A percentile compares a stretch with the other conserved stretches of the same genome.
Conservation (phyloP, 768 basidiomycete species). For the Hydnomerulius pinastri region DNA sequence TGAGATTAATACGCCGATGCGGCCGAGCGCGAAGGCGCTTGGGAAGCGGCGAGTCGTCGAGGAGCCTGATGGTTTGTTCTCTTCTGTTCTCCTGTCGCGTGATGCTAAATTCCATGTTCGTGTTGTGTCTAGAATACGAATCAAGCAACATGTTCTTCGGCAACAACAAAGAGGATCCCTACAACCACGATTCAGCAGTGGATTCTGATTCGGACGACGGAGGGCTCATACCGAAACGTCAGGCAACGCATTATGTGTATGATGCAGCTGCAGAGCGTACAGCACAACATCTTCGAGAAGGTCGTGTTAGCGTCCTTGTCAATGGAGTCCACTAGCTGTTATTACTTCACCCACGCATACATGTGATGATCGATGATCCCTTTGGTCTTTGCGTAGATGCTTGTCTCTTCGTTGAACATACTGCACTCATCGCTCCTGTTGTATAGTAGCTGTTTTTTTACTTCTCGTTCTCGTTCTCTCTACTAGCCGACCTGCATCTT, state of each 20-base stretch:
- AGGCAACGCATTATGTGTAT: slow-evolving; percentile 77
- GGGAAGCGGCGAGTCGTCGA: slow-evolving; percentile 77
- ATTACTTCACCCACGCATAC: slow-evolving; percentile 3
- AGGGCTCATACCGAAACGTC: slow-evolving; percentile 38
- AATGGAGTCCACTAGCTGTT: slow-evolving; percentile 49
- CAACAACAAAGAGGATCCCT: slow-evolving; percentile 38
- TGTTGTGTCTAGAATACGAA: slow-evolving; percentile 41
- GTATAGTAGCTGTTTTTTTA: slow-evolving; percentile 28
- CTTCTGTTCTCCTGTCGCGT: not conserved
- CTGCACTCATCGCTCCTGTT: slow-evolving; percentile 20
- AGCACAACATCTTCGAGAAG: slow-evolving; percentile 55
- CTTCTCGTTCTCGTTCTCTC: slow-evolving; percentile 1
- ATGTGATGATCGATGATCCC: slow-evolving; percentile 5
- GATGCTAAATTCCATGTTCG: not conserved
- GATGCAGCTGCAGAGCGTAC: slow-evolving; percentile 88
- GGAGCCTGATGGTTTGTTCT: slow-evolving; percentile 42
- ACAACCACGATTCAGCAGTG: slow-evolving; percentile 33
- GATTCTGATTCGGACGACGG: slow-evolving; percentile 57
- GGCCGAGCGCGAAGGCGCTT: slow-evolving; percentile 84
- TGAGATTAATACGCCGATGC: slow-evolving; percentile 40
- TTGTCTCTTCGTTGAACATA: slow-evolving; percentile 11
- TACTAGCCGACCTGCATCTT: slow-evolving; percentile 13
- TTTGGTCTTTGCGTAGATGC: slow-evolving; percentile 17
- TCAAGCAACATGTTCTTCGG: slow-evolving; percentile 59
- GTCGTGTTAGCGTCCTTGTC: slow-evolving; percentile 30